Percentiles rank a stretch among this genome's conserved stretches.
These are phyloP conservation scores for Telopea speciosissima DNA, from an alignment of 177 flowering plant species.

Conservation along the genomic window DNA sequence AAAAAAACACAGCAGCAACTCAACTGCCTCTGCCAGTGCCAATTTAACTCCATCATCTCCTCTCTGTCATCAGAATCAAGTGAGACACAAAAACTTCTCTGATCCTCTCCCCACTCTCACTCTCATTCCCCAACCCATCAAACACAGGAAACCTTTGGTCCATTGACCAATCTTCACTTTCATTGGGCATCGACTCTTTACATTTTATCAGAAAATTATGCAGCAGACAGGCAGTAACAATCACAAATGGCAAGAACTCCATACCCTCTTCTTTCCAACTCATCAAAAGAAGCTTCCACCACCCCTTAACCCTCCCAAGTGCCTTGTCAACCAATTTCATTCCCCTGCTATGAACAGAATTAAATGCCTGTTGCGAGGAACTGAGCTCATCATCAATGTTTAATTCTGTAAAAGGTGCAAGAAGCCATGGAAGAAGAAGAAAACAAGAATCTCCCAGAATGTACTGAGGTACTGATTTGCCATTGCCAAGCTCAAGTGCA, in stretches of 20 bases:
- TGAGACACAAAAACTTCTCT: constrained; percentile 58
- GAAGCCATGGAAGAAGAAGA: constrained; percentile 66
- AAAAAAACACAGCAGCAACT: no score
- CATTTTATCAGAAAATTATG: constrained; percentile 66
- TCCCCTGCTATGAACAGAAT: constrained; percentile 42
- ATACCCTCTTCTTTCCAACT: constrained; percentile 47
- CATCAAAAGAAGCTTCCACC: constrained; percentile 57
- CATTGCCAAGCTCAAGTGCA: constrained; percentile 27
- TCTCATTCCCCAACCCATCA: constrained; percentile 38
- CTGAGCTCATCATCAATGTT: constrained; percentile 22
- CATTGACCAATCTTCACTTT: constrained; percentile 15
- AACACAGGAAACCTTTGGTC: constrained; percentile 35
- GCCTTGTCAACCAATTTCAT: constrained; percentile 46
- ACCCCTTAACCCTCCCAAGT: constrained; percentile 36
- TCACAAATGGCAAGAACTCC: constrained; percentile 59
- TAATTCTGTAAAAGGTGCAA: constrained; percentile 41
- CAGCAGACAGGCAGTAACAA: constrained; percentile 57
- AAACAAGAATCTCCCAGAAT: constrained; percentile 70
- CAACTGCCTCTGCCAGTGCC: no score
- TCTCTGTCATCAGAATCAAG: constrained; percentile 30
- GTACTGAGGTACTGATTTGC: constrained; percentile 48
- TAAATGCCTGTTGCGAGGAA: constrained; percentile 31
- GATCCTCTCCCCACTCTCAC: constrained; percentile 40
- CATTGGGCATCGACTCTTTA: constrained; percentile 41
- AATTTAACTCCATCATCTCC: background rate